phyloP scores from a whole-genome alignment of 2,329 filamentous ascomycete species.

The Hymenotorrendiella dingleyae region DNA sequence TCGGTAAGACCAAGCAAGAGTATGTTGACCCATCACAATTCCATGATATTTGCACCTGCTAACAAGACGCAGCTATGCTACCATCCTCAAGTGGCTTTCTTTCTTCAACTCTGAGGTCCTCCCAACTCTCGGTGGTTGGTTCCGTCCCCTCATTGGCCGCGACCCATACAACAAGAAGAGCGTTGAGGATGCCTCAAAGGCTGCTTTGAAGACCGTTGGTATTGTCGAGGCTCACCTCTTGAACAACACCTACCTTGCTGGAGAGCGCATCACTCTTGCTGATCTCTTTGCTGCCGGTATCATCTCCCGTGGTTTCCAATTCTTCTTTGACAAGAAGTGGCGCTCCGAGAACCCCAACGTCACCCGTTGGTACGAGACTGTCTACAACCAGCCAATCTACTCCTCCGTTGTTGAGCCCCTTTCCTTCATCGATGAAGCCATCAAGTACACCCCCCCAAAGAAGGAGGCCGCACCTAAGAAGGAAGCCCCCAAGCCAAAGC shows the following conservation, averaged over 20 bases:
- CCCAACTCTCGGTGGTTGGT: conserved; percentile 68
- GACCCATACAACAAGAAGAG: conserved; percentile 96
- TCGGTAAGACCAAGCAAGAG: conserved; percentile 99
- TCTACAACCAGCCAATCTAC: conserved; percentile 90
- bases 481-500: conserved; percentile 47
- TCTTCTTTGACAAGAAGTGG: conserved; percentile 89
- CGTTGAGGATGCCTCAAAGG: conserved; percentile 74
- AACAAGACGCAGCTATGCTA: conserved; percentile 61
- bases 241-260: conserved; percentile 93
- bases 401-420: conserved; percentile 70
- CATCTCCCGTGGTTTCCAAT: conserved; percentile 83
- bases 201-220: conserved; percentile 58
- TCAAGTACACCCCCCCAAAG: conserved; percentile 71
- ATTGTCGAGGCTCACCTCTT: conserved; percentile 83
- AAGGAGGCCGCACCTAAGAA: conserved; percentile 64
- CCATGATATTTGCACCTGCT: conserved; percentile 15
- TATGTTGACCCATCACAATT: conserved; percentile 34
- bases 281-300: conserved; percentile 81
- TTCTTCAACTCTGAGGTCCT: conserved; percentile 90
- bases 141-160: conserved; percentile 75
- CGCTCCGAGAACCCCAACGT: conserved; percentile 76
- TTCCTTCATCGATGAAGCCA: conserved; percentile 74
- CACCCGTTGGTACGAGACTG: conserved; percentile 90
- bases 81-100: conserved; percentile 97
- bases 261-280: conserved; percentile 94